phyloP scores from a whole-genome alignment of 306 rosid genomes.

The Rosa rugosa region DNA sequence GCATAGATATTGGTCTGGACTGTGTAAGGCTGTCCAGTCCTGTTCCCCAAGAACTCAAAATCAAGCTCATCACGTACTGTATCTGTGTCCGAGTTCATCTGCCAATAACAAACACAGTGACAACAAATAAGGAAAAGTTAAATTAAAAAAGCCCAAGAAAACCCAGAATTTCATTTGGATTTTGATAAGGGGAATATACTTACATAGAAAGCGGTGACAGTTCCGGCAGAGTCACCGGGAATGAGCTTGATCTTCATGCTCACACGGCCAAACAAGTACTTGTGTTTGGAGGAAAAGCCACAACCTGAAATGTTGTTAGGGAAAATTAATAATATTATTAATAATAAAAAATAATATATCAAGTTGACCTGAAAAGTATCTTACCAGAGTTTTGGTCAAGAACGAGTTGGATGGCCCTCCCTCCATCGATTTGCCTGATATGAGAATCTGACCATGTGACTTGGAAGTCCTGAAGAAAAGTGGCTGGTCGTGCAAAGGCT shows the following conservation, averaged over 20 bases:
- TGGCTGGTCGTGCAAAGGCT: conserved; percentile 66
- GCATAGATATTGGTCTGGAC: conserved; percentile 91
- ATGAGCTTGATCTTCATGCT: conserved; percentile 96
- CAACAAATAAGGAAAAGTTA: neutral
- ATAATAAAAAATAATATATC: neutral
- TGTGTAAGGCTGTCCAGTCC: conserved; percentile 83
- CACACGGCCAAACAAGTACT: conserved; percentile 83
- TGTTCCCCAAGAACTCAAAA: conserved; percentile 93
- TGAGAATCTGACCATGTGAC: conserved; percentile 76
- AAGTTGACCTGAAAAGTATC: conserved; percentile 7
- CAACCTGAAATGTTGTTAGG: conserved; percentile 48
- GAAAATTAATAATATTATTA: neutral
- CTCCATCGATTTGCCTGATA: conserved; percentile 73
- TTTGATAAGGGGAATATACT: neutral
- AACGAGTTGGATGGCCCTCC: conserved; percentile 72
- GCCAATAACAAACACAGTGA: neutral
- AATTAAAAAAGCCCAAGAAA: neutral
- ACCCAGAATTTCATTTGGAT: neutral
- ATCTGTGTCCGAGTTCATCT: conserved; percentile 35
- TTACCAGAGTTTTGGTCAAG: conserved; percentile 92
- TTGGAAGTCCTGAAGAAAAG: conserved; percentile 65
- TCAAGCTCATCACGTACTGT: conserved; percentile 77
- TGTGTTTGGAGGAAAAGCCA: conserved; percentile 76
- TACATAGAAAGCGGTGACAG: conserved; percentile 94
- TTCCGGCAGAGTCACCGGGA: conserved; percentile 94